phyloP scores from a whole-genome alignment of 768 basidiomycete species.

The Tricholoma flavovirens region DNA sequence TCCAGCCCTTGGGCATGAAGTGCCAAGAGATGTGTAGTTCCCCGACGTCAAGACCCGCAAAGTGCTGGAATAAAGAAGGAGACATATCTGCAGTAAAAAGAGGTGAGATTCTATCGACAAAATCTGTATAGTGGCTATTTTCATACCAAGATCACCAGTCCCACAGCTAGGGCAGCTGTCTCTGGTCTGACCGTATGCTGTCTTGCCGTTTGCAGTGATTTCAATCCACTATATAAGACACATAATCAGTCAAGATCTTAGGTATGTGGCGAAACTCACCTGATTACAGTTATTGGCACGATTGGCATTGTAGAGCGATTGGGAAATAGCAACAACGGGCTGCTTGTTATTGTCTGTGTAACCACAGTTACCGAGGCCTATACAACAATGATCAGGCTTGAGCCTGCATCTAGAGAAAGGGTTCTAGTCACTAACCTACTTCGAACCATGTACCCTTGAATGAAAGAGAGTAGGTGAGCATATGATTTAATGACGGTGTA shows the following conservation, averaged over 20 bases:
- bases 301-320: conserved; percentile 44
- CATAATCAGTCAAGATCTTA: conserved; percentile 7
- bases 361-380: conserved; percentile 61
- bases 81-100: conserved; percentile 54
- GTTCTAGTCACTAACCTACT: conserved; percentile 29
- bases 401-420: neutral
- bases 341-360: conserved; percentile 40
- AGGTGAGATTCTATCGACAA: neutral
- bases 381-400: conserved; percentile 4
- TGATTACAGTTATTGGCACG: conserved; percentile 53
- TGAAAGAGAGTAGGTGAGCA: conserved; percentile 7
- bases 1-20: conserved; percentile 45
- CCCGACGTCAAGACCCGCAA: conserved; percentile 44
- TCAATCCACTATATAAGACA: conserved; percentile 43
- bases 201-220: conserved; percentile 48
- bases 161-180: conserved; percentile 60
- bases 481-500: neutral
- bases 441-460: conserved; percentile 65
- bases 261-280: conserved; percentile 32
- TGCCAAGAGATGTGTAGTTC: conserved; percentile 54
- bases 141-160: conserved; percentile 50
- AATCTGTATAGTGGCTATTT: neutral
- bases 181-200: conserved; percentile 41
- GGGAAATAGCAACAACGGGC: conserved; percentile 58
- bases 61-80: conserved; percentile 47